phyloP scores from a whole-genome alignment of 179 eudicot genomes.

The Vitellaria paradoxa region DNA sequence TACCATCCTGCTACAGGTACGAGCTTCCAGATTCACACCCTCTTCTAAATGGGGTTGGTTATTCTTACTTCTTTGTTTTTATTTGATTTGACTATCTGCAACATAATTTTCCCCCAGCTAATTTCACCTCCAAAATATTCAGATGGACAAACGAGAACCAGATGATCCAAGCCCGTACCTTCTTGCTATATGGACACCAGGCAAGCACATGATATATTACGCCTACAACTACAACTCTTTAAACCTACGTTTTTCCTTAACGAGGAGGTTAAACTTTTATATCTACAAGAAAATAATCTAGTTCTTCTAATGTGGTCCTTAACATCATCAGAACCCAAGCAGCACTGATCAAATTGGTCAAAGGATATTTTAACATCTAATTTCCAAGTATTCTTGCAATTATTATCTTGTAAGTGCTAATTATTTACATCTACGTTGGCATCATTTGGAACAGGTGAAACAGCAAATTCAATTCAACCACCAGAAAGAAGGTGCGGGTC shows the following conservation, averaged over 20 bases:
- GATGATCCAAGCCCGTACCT: slow-evolving; percentile 72
- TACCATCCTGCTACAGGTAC: slow-evolving; percentile 44
- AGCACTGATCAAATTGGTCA: not conserved
- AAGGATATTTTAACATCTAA: not conserved
- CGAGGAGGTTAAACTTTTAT: not conserved
- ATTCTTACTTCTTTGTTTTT: not conserved
- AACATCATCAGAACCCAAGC: not conserved
- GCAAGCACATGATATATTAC: slow-evolving; percentile 20
- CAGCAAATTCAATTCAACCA: slow-evolving; percentile 41
- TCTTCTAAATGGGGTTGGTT: slow-evolving; percentile 53
- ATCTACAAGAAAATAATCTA: not conserved
- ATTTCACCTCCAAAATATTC: slow-evolving; percentile 12
- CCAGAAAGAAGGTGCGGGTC: slow-evolving; percentile 30
- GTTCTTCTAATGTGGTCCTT: not conserved
- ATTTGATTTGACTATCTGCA: not conserved
- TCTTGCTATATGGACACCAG: slow-evolving; percentile 69
- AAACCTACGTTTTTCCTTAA: not conserved
- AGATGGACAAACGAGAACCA: slow-evolving; percentile 56
- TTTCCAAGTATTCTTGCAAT: not conserved
- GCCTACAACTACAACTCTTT: not conserved
- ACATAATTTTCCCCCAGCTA: slow-evolving; percentile 10
- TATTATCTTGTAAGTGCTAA: not conserved
- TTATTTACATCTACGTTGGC: slow-evolving; percentile 2
- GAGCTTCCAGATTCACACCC: slow-evolving; percentile 75
- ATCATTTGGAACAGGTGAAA: slow-evolving; percentile 40